phyloP scores from a whole-genome alignment of 257 asterid species.

The Plantago elongata region DNA sequence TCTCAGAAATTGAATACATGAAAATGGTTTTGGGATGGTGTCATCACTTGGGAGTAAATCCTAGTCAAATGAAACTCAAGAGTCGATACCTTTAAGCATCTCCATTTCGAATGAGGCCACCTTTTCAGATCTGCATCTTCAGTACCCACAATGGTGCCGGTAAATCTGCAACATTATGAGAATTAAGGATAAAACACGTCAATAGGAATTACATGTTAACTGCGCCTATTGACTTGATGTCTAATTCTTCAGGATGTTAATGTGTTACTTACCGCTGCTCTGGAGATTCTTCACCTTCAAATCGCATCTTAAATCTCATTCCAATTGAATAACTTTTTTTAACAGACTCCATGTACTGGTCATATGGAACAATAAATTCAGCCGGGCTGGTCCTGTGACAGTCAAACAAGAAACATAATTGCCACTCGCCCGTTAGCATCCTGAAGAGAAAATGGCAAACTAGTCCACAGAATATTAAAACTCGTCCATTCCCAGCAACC shows the following conservation, averaged over 20 bases:
- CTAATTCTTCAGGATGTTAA: slow-evolving; percentile 34
- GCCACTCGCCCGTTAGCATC: not conserved
- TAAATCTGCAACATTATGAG: slow-evolving; percentile 40
- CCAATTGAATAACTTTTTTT: slow-evolving; percentile 55
- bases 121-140: slow-evolving; percentile 51
- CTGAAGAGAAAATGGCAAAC: not conserved
- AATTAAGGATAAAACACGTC: not conserved
- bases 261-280: slow-evolving; percentile 25
- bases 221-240: not conserved
- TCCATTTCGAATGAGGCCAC: slow-evolving; percentile 78
- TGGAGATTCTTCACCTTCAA: slow-evolving; percentile 85
- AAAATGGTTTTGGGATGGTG: not conserved
- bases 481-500: not conserved
- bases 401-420: too few species aligned
- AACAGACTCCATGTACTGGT: slow-evolving; percentile 62
- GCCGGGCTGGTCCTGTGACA: slow-evolving; percentile 66
- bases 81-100: slow-evolving; percentile 65
- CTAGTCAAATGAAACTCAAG: not conserved
- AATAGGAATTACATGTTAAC: not conserved
- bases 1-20: slow-evolving; percentile 1
- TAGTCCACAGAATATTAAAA: not conserved
- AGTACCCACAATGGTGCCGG: slow-evolving; percentile 76
- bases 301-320: slow-evolving; percentile 78
- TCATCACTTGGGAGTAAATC: not conserved
- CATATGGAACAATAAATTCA: slow-evolving; percentile 27